Percentiles rank a stretch among this genome's conserved stretches.
Conservation (phyloP, 192 early-diverging fungal genomes). For the Backusella tarrabulga region DNA sequence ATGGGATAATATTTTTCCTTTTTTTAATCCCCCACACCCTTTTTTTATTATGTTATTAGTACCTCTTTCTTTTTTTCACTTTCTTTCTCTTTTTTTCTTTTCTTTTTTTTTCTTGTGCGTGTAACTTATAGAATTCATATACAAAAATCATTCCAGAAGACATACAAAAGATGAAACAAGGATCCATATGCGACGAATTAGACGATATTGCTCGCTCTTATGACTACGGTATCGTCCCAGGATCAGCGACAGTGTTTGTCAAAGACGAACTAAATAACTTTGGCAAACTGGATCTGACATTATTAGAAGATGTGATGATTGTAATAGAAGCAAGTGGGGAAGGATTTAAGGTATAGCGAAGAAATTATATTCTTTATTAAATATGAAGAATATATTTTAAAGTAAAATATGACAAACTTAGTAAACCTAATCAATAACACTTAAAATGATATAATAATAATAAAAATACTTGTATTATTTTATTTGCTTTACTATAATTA, state of each 20-base stretch:
- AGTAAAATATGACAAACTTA: not conserved
- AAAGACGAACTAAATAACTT: constrained; percentile 19
- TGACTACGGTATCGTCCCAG: constrained; percentile 27
- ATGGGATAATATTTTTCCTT: not conserved
- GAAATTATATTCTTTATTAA: not conserved
- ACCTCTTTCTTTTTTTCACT: not conserved
- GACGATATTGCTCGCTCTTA: constrained; percentile 18
- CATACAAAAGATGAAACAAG: not conserved
- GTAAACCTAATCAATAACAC: not conserved
- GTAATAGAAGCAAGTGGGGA: constrained; percentile 19
- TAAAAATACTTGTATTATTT: not conserved
- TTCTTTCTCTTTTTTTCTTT: not conserved
- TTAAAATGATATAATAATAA: not conserved
- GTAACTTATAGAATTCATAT: not conserved
- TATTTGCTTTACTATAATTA: not conserved
- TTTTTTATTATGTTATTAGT: not conserved
- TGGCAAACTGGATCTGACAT: constrained; percentile 15
- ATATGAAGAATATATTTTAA: not conserved
- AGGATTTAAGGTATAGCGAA: constrained; percentile 20
- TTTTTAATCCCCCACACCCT: not conserved
- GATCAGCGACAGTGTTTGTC: constrained; percentile 22
- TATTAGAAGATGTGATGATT: constrained; percentile 22
- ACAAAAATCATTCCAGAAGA: not conserved
- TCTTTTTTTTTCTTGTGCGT: not conserved
- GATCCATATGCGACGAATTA: constrained; percentile 15